Percentiles rank a stretch among this genome's conserved stretches.
phyloP scores from a whole-genome alignment of 2,329 filamentous ascomycete species.

The Diaporthe vaccinii region DNA sequence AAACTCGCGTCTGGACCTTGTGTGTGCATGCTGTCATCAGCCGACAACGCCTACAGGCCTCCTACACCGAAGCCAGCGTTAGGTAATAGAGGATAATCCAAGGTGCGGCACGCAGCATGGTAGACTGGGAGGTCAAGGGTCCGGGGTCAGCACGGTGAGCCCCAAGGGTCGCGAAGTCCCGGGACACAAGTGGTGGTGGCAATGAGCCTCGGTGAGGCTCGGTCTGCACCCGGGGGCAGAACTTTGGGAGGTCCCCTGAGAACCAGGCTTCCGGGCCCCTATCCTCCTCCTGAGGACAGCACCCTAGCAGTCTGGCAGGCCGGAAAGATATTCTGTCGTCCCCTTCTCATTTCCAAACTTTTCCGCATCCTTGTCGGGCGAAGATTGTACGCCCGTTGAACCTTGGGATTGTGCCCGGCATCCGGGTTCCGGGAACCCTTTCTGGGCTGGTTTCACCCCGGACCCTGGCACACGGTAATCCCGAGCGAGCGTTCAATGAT shows the following conservation, averaged over 20 bases:
- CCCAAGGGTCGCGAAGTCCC: slow-evolving; percentile 6
- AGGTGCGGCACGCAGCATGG: not conserved
- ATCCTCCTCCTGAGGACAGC: not conserved
- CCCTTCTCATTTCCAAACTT: slow-evolving; percentile 33
- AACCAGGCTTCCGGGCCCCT: not conserved
- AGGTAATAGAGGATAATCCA: not conserved
- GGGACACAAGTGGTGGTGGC: not conserved
- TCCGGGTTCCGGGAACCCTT: slow-evolving; percentile 16
- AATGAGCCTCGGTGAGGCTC: slow-evolving; percentile 18
- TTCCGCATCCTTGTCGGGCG: slow-evolving; percentile 18
- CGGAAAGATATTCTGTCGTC: not conserved
- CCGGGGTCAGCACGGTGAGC: slow-evolving; percentile 23
- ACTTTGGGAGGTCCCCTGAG: not conserved
- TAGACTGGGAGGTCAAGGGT: not conserved
- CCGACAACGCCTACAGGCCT: not conserved
- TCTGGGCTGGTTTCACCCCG: slow-evolving; percentile 10
- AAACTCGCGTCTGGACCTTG: not conserved
- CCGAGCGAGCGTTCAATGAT: slow-evolving; percentile 21
- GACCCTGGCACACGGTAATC: slow-evolving; percentile 17
- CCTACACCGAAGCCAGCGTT: not conserved
- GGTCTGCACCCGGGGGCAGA: not conserved
- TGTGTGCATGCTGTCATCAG: not conserved
- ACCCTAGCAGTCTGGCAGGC: slow-evolving; percentile 8
- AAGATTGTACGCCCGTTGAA: slow-evolving; percentile 25
- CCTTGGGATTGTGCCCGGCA: slow-evolving; percentile 13